Base-by-base conservation (phyloP, 2,329 filamentous ascomycete genomes). In the Verticillium isaacii region DNA sequence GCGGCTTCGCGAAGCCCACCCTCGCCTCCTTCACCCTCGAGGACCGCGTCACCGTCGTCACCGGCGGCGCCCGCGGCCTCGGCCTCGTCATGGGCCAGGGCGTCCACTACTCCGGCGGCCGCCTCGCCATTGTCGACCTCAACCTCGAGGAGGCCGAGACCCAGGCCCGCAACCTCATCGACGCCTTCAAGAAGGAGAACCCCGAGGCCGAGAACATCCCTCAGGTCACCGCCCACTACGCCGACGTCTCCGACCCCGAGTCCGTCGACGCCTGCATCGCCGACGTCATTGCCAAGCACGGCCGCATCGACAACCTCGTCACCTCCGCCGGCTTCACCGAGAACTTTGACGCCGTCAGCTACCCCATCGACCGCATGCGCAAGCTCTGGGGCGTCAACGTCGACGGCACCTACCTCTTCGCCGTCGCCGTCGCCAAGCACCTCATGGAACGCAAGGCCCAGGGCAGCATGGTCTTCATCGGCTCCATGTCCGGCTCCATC, bases 291-390 rank as follows among this genome's bases (percentile, higher is more conserved):
- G 69, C 80, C 57, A 77, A 84, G 63, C 93, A 97, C 73, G 89
- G 89, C 76, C 89, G 90, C 75, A 92, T 97, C 68, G 93, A 97
- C 78, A 89, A 92, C 76, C 85, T 98, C 32, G 93, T 98, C 69
- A 97, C 94, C 32, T 96, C 92, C n/a, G 94, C 94, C 58, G 94
- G 94, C 56, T 97, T 98, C 79, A 95, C 92, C 15, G 94, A 97
- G 80, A 97, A 97, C 80, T 96, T 93, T 72, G 90, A 96, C 70
- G 94, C 94, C 56, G 90, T 93, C 70, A 88, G 89, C 68, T 98
- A 98, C 78, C 93, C 93, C 1, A 87, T 93, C 68, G 92, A 97
- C 68, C 90, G 93, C 67, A 89, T 97, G 77, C 88, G 93, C 76
- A 96, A 96, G 81, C 87, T 98, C 17, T 97, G 92, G 92, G 88